A percentile compares a stretch with the other conserved stretches of the same genome.
phyloP scores from a whole-genome alignment of 441 rosid genomes.

The Arabidopsis lyrata region DNA sequence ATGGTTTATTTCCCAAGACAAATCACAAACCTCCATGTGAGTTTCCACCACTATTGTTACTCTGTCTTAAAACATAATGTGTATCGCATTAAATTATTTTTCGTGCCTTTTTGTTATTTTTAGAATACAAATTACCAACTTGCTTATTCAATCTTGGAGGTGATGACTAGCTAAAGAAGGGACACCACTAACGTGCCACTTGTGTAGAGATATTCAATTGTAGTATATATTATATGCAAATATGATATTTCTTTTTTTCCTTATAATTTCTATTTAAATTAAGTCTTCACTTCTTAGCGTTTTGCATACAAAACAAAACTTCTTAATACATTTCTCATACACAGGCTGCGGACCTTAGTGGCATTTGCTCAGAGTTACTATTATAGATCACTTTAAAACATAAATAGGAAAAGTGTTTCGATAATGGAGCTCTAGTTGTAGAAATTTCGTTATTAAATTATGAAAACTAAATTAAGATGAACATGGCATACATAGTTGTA shows the following conservation, averaged over 20 bases:
- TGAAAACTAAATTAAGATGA: constrained; percentile 3
- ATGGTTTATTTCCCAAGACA: constrained; percentile 50
- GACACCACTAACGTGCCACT: constrained; percentile 48
- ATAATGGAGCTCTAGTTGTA: not conserved
- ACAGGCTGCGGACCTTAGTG: not conserved
- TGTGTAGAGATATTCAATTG: constrained; percentile 31
- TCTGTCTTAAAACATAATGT: constrained; percentile 32
- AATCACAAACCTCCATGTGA: constrained; percentile 49
- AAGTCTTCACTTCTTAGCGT: not conserved
- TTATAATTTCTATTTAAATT: not conserved
- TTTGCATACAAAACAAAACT: not conserved
- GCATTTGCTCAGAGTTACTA: constrained; percentile 1
- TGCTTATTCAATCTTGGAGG: constrained; percentile 41
- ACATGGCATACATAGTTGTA: constrained; percentile 14
- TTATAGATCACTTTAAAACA: not conserved
- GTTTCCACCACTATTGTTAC: constrained; percentile 45
- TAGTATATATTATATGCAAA: not conserved
- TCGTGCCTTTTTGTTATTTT: constrained; percentile 26
- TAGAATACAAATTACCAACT: constrained; percentile 40
- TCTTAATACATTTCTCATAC: not conserved
- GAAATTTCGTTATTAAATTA: not conserved
- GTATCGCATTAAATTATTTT: constrained; percentile 34
- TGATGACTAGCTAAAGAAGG: constrained; percentile 45
- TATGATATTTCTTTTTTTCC: not conserved
- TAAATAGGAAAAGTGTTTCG: not conserved